phyloP scores from a whole-genome alignment of 768 basidiomycete genomes.

The Pulveroboletus sp. region DNA sequence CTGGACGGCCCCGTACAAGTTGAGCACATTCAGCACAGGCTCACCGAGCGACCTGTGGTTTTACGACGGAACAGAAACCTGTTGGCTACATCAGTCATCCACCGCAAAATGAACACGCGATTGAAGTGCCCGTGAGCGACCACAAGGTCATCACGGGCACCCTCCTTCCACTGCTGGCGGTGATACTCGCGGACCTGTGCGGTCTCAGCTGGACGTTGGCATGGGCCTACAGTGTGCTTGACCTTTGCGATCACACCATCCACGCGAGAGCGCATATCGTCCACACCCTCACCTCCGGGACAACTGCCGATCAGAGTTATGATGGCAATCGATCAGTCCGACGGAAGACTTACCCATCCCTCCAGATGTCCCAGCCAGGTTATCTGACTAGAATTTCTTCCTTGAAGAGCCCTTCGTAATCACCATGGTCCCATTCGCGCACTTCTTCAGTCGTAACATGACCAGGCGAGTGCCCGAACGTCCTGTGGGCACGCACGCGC shows the following conservation, averaged over 20 bases:
- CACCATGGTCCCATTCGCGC: constrained; percentile 89
- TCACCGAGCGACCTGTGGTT: constrained; percentile 77
- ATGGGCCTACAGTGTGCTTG: constrained; percentile 12
- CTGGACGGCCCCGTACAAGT: constrained; percentile 50
- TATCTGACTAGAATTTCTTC: constrained; percentile 67
- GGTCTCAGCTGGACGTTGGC: constrained; percentile 4
- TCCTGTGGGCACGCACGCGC: constrained; percentile 78
- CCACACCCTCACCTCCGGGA: constrained; percentile 80
- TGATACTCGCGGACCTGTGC: constrained; percentile 69
- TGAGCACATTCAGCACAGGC: constrained; percentile 71
- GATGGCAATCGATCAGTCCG: not conserved
- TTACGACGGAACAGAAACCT: constrained; percentile 81
- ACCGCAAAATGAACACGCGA: constrained; percentile 73
- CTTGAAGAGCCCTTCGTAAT: constrained; percentile 80
- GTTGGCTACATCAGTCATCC: constrained; percentile 38
- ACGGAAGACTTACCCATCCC: constrained; percentile 55
- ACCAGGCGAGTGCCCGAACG: constrained; percentile 60
- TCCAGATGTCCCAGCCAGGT: constrained; percentile 78
- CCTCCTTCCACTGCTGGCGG: constrained; percentile 62
- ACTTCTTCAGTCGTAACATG: constrained; percentile 61
- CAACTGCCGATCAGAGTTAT: constrained; percentile 46
- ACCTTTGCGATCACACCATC: constrained; percentile 74
- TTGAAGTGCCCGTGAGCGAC: constrained; percentile 87
- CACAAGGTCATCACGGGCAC: constrained; percentile 76
- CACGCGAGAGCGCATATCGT: constrained; percentile 75